A percentile compares a stretch with the other conserved stretches of the same genome.
These are phyloP conservation scores for Nakaseomyces bracarensis DNA, from an alignment of 1,139 yeast genomes.

Conservation along the genomic window DNA sequence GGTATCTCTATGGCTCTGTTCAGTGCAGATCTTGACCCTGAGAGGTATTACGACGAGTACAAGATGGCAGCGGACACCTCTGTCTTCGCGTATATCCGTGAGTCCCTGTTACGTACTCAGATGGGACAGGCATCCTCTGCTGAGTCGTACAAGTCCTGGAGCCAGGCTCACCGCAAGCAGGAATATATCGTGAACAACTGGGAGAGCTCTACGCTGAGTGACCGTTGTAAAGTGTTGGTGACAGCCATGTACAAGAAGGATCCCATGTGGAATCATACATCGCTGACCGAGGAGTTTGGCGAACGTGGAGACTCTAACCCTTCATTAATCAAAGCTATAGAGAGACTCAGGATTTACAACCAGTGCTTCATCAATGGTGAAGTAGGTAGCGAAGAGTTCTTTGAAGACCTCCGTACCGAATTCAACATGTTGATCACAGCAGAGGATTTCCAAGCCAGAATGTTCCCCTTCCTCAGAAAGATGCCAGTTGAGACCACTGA, in stretches of 20 bases:
- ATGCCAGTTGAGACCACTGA: conserved; percentile 1
- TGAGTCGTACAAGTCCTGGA: neutral
- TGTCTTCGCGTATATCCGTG: neutral
- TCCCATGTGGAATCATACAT: conserved; percentile 18
- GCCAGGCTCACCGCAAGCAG: neutral
- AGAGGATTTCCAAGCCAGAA: conserved; percentile 1
- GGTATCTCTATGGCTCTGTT: neutral
- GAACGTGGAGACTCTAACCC: conserved; percentile 13
- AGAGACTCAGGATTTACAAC: conserved; percentile 19
- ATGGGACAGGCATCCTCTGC: too few relatives aligned
- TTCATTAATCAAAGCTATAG: conserved; percentile 14
- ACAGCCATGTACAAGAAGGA: conserved; percentile 14
- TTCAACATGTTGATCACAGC: neutral
- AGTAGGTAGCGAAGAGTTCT: neutral
- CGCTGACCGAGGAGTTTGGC: conserved; percentile 10
- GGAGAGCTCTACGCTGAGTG: neutral
- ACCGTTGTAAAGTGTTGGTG: conserved; percentile 9
- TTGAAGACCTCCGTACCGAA: conserved; percentile 1
- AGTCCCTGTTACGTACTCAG: neutral
- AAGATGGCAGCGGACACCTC: neutral
- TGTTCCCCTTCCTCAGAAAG: conserved; percentile 12
- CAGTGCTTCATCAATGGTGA: conserved; percentile 15
- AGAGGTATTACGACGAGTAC: neutral
- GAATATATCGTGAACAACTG: neutral
- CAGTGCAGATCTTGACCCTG: neutral